A percentile compares a stretch with the other conserved stretches of the same genome.
phyloP scores from a whole-genome alignment of 1,284 basidiomycete genomes.

The Rhizopogon hawkerae region DNA sequence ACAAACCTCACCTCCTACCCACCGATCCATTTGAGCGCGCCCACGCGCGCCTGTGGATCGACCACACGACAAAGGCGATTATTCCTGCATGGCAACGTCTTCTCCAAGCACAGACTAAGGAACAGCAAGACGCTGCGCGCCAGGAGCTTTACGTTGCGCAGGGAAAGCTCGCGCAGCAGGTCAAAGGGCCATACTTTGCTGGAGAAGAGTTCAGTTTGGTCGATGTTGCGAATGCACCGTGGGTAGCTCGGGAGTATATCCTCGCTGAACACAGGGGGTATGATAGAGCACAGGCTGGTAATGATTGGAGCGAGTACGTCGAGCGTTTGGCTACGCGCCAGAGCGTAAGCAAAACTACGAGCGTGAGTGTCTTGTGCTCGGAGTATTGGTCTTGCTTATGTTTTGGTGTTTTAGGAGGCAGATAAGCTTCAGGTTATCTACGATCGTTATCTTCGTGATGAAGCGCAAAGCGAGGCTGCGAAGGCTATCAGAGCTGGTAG shows the following conservation, averaged over 20 bases:
- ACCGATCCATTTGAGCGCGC: slow-evolving; percentile 44
- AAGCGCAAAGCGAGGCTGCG: slow-evolving; percentile 53
- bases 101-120: slow-evolving; percentile 47
- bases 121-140: slow-evolving; percentile 36
- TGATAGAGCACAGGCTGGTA: slow-evolving; percentile 35
- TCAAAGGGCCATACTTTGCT: slow-evolving; percentile 53
- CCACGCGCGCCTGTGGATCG: slow-evolving; percentile 43
- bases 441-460: slow-evolving; percentile 45
- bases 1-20: slow-evolving; percentile 40
- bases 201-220: slow-evolving; percentile 49
- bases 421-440: slow-evolving; percentile 46
- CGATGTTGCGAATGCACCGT: slow-evolving; percentile 54
- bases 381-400: neutral
- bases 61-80: slow-evolving; percentile 44
- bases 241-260: slow-evolving; percentile 44
- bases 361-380: slow-evolving; percentile 30
- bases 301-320: slow-evolving; percentile 41
- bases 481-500: slow-evolving; percentile 47
- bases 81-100: slow-evolving; percentile 47
- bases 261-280: slow-evolving; percentile 45
- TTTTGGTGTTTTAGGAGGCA: slow-evolving; percentile 28
- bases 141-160: slow-evolving; percentile 40
- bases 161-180: slow-evolving; percentile 36
- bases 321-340: slow-evolving; percentile 35
- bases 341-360: slow-evolving; percentile 43